Base-by-base conservation (phyloP, 352 stramenopile species). In the Blastocystis sp. region DNA sequence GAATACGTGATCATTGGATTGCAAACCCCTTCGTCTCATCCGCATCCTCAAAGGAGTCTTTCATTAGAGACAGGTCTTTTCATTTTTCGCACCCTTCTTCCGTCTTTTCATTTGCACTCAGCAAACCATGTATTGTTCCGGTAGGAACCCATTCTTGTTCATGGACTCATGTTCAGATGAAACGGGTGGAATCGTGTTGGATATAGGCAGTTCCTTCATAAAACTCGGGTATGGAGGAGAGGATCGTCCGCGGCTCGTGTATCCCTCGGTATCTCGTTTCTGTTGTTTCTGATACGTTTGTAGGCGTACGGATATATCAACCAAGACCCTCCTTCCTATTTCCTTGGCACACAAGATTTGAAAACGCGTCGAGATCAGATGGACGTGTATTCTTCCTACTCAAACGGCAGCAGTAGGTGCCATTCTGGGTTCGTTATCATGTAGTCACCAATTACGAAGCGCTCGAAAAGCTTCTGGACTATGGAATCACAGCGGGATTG, bases 151-250 rank as follows among this genome's bases (percentile, higher is more conserved):
- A 21, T 51, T 40, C 27, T 24, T 11, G 24, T 49, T 44, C 36
- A 14, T 48, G 4, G 27, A 38, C 14, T 48, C 46, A 4, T 18
- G 34, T 71, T 16, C 84, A 87, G 87, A 89, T 64, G 87, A 89
- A 67, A 87, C 87, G 38, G 87, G 86, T 24, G 86, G 84, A 29
- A 65, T 89, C 24, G 87, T 89, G 7, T 75, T 87, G 48, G 87
- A 89, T 42, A 87, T 89, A 16, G 87, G 87, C 53, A 64, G 84
- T 53, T 79, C 78, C 36, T 87, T 65, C 0, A 87, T 87, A 48
- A 88, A 88, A 84, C 87, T 89, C 38, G 86, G 87, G 36, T 89
- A 89, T 54, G 87, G 84, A 38, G 87, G 87, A 49, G 87, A 89
- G 73, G 87, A 89, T 78, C 85, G 69, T n/a, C 87, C 87, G 8